Conservation (phyloP, 2,329 filamentous ascomycete species). For the Beauveria brongniartii region DNA sequence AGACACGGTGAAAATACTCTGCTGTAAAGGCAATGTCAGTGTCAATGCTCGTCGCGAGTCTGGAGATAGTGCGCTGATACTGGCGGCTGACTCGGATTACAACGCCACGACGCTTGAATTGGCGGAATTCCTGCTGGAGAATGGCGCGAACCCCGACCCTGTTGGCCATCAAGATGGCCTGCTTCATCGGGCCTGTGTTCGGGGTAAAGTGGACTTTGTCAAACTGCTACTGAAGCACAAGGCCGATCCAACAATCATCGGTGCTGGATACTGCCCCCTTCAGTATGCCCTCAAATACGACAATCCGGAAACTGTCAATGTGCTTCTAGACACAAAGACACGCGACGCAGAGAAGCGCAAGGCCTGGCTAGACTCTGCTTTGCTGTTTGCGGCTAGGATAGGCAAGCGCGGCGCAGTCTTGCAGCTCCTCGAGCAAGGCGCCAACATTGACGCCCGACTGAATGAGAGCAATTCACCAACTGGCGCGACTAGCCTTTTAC, state of each 20-base stretch:
- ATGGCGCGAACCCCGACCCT: background rate
- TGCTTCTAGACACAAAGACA: background rate
- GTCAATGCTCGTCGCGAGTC: background rate
- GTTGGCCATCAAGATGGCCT: background rate
- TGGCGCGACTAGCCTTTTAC: background rate
- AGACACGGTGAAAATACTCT: background rate
- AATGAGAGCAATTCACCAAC: background rate
- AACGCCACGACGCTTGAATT: background rate
- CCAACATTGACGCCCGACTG: background rate
- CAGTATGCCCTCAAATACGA: background rate
- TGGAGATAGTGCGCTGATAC: background rate
- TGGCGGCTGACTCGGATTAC: background rate
- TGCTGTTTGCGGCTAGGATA: background rate
- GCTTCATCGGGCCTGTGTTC: background rate
- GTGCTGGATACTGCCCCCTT: background rate
- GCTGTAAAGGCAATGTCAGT: background rate
- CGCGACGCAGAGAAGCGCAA: background rate
- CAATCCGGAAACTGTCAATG: background rate
- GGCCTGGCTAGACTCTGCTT: background rate
- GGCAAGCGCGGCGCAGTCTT: constrained; percentile 1
- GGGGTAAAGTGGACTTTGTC: background rate
- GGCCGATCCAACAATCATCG: background rate
- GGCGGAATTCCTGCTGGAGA: background rate
- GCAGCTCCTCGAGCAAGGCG: constrained; percentile 3
- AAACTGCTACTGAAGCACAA: background rate